Base-by-base conservation (phyloP, 1,139 yeast species). In the Taphrina flavorubra region DNA sequence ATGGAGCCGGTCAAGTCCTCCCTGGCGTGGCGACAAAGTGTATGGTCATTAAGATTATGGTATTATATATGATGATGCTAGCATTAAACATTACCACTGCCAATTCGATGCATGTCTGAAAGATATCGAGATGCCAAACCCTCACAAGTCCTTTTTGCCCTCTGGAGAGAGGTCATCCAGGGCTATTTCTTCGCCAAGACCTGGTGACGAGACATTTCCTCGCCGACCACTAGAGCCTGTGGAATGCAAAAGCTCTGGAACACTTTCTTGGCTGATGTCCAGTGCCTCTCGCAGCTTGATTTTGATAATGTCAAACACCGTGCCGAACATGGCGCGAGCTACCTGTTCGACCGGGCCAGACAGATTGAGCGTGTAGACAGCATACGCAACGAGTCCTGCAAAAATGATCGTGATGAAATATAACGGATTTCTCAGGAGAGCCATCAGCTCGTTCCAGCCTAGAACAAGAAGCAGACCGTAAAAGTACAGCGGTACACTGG, bases 391-490 rank as follows among this genome's bases (percentile, higher is more conserved):
- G 0, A 89, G 91, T 0, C 84, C 85, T 1, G 89, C 73, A 64
- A 92, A 75, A 11, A 85, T 72, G 8, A 85, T 75, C 68, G 88
- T 79, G 20, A 91, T 80, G 74, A 92, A 87, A 74, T 88, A 83
- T 34, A 89, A 76, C 39, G 99, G 99, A 77, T 90, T 92, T 72
- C 96, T 84, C 64, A 94, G 76, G 31, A 94, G 86, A 8, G 96
- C 89, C 89, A 92, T 85, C 74, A 94, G 89, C 81, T 95, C 98
- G 78, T 92, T 92, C 97, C 97, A 94, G 14, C 99, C 99, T 42
- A 94, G 81, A 7, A 90, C 86, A 2, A 89, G 78, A 34, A 94
- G 81, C 7, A 94, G 77, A 31, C 86, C 80, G 78, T 90, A 91
- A 71, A 94, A 85, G 81, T 89, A 95, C 74, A 87, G 81, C 4